phyloP scores from a whole-genome alignment of 768 basidiomycete genomes.

The Cyathus striatus region DNA sequence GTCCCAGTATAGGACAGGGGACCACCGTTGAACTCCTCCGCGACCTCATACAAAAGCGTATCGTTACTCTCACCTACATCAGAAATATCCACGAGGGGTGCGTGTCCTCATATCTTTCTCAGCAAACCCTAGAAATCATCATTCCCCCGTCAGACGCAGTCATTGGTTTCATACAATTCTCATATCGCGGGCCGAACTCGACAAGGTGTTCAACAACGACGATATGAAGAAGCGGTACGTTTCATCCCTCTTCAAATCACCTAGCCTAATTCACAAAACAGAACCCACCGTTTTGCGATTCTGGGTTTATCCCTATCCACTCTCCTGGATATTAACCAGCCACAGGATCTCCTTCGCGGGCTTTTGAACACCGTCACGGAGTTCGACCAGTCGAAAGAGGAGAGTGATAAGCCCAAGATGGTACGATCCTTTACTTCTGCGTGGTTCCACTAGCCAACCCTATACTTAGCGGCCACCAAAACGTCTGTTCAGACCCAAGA shows the following conservation, averaged over 20 bases:
- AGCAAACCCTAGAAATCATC: conserved; percentile 2
- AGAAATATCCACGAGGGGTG: conserved; percentile 85
- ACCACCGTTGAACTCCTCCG: conserved; percentile 76
- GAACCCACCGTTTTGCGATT: conserved; percentile 78
- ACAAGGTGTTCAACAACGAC: conserved; percentile 65
- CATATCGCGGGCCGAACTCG: conserved; percentile 69
- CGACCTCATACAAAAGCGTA: conserved; percentile 78
- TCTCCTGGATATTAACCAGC: conserved; percentile 75
- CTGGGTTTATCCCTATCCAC: conserved; percentile 85
- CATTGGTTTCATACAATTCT: conserved; percentile 90
- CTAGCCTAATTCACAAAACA: conserved; percentile 18
- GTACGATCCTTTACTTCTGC: conserved; percentile 27
- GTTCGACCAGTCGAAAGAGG: conserved; percentile 76
- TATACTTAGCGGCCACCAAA: conserved; percentile 22
- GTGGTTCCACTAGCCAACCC: neutral
- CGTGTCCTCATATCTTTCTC: conserved; percentile 19
- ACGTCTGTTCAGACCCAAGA: conserved; percentile 59
- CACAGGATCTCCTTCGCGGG: conserved; percentile 75
- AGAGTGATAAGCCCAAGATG: conserved; percentile 69
- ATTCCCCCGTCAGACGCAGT: conserved; percentile 54
- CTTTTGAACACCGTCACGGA: conserved; percentile 68
- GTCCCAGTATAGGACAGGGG: conserved; percentile 50
- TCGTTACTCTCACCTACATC: conserved; percentile 81
- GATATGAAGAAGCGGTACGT: conserved; percentile 75
- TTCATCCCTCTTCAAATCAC: no score